These are phyloP conservation scores for Silene uniflora DNA, from an alignment of 148 eudicot species.

Conservation along the genomic window DNA sequence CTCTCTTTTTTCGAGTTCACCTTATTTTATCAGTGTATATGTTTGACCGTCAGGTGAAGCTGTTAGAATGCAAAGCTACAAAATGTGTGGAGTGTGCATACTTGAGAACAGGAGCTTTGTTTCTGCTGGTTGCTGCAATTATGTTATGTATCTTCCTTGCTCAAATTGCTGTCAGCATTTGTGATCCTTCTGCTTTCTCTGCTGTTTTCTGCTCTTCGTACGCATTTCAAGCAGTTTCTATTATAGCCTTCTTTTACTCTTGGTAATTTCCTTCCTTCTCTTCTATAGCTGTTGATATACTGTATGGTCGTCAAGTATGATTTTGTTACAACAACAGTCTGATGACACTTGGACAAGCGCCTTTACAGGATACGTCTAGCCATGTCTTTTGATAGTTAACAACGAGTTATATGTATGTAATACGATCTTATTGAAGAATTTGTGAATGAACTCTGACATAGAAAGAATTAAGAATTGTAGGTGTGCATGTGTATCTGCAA, in stretches of 20 bases:
- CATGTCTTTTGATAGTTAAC: too few relatives aligned
- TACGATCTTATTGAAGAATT: too few relatives aligned
- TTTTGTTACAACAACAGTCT: too few relatives aligned
- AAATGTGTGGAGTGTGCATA: background rate
- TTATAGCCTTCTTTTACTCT: background rate
- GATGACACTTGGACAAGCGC: too few relatives aligned
- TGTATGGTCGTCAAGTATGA: too few relatives aligned
- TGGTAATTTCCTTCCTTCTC: background rate
- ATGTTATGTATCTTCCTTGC: background rate
- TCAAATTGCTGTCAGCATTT: conserved; percentile 1
- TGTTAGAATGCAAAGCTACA: background rate
- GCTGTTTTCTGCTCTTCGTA: background rate
- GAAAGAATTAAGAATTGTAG: background rate
- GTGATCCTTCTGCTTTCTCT: background rate
- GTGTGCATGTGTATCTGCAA: background rate
- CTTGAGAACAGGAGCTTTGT: background rate
- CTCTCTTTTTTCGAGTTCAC: background rate
- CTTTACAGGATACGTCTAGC: too few relatives aligned
- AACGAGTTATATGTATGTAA: too few relatives aligned
- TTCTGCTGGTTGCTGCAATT: background rate
- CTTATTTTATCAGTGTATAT: too few relatives aligned
- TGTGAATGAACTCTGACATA: too few relatives aligned
- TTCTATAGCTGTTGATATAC: too few relatives aligned
- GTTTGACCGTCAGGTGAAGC: background rate
- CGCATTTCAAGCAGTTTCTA: background rate